These are phyloP conservation scores for Pseudisothecium myosuroides DNA, from an alignment of 225 moss, liverwort and hornwort species.

Conservation along the genomic window DNA sequence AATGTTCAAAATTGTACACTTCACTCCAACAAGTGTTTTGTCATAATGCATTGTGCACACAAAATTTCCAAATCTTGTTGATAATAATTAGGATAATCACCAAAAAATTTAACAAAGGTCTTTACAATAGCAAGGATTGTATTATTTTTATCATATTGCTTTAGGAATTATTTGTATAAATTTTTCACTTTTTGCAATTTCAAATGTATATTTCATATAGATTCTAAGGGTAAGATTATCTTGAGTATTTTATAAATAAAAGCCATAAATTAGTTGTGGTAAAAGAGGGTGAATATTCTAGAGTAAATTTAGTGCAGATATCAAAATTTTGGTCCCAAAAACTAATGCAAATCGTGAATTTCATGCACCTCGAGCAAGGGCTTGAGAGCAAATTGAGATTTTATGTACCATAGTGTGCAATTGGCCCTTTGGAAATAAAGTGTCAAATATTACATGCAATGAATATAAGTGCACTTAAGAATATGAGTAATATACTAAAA, in stretches of 20 bases:
- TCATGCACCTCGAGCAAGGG: fast-evolving
- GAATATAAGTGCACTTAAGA: neutral
- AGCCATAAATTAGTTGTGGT: neutral
- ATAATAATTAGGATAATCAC: no score
- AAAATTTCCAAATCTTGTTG: neutral
- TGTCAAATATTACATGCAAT: neutral
- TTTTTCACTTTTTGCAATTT: neutral
- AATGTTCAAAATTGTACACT: neutral
- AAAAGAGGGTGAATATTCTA: no score
- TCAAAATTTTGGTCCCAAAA: neutral
- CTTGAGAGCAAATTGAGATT: neutral
- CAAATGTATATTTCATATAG: neutral
- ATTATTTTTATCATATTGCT: neutral
- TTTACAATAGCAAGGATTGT: neutral
- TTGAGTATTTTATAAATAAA: neutral
- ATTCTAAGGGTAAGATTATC: neutral
- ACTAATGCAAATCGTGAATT: neutral
- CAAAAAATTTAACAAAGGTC: neutral
- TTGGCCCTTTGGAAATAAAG: neutral
- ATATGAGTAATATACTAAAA: neutral
- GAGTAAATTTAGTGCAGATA: neutral
- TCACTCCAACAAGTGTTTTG: neutral
- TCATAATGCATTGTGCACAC: neutral
- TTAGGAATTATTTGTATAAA: neutral
- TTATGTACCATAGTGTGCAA: neutral